Conservation (phyloP, 768 basidiomycete species). For the Boletellus ananiceps region DNA sequence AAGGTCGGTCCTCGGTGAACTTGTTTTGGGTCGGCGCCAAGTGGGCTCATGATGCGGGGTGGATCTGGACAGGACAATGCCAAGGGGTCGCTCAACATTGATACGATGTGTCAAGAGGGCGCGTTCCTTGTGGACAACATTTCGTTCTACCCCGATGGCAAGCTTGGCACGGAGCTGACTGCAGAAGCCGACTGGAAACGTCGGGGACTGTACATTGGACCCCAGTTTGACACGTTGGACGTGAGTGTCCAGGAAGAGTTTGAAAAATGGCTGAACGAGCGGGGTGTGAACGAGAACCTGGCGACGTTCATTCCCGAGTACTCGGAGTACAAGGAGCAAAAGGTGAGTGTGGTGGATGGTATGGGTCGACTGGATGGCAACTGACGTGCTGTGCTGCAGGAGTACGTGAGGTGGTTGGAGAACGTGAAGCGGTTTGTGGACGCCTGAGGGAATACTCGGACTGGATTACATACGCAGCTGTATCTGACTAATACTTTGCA, state of each 20-base stretch:
- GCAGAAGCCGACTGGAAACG: constrained; percentile 94
- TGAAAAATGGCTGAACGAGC: constrained; percentile 83
- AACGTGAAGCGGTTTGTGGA: constrained; percentile 83
- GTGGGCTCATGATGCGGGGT: no score
- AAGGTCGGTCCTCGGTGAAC: constrained; percentile 49
- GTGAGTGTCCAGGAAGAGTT: constrained; percentile 85
- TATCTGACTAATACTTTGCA: constrained; percentile 2
- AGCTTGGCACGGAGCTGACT: constrained; percentile 69
- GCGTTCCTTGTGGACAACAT: constrained; percentile 86
- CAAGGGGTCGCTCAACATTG: constrained; percentile 70
- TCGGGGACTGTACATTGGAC: constrained; percentile 88
- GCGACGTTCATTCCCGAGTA: constrained; percentile 89
- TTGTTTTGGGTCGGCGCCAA: background rate
- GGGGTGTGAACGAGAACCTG: constrained; percentile 78
- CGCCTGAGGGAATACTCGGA: constrained; percentile 28
- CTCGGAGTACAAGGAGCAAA: constrained; percentile 88
- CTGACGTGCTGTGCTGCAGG: constrained; percentile 42
- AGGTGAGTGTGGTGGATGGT: constrained; percentile 42
- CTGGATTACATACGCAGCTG: background rate
- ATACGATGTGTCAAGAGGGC: constrained; percentile 75
- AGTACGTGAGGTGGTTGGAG: constrained; percentile 87
- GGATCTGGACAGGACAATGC: constrained; percentile 36
- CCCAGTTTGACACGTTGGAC: constrained; percentile 91
- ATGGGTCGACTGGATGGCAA: constrained; percentile 1
- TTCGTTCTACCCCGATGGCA: constrained; percentile 72